phyloP scores from a whole-genome alignment of 805 yeast genomes.

The Yarrowia alimentaria region DNA sequence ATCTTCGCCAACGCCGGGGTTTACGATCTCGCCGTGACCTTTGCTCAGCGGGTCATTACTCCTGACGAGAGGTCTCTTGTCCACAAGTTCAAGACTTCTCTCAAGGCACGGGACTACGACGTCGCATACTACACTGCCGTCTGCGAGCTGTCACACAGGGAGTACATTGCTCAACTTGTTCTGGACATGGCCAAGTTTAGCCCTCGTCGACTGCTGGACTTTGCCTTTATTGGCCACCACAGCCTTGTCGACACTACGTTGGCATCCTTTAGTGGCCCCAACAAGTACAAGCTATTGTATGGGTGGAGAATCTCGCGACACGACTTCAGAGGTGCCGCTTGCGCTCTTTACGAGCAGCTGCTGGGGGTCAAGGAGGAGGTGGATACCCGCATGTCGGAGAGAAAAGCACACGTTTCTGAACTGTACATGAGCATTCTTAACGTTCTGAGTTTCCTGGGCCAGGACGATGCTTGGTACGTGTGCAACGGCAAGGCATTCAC shows the following conservation, averaged over 20 bases:
- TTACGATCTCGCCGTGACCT: conserved; percentile 4
- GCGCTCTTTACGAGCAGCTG: conserved; percentile 32
- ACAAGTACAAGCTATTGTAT: conserved; percentile 47
- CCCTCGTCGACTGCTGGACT: conserved; percentile 9
- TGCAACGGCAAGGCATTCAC: conserved; percentile 4
- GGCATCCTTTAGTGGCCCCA: conserved; percentile 4
- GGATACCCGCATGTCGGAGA: not conserved
- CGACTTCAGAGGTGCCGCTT: conserved; percentile 41
- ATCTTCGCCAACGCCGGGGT: not conserved
- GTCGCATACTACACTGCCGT: conserved; percentile 21
- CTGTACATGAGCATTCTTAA: conserved; percentile 15
- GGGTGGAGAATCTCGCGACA: conserved; percentile 50
- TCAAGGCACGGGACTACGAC: conserved; percentile 21
- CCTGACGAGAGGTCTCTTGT: not conserved
- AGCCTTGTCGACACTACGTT: conserved; percentile 15
- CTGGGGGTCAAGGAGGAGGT: not conserved
- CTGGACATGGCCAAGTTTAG: conserved; percentile 15
- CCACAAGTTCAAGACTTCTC: conserved; percentile 10
- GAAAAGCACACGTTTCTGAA: conserved; percentile 1
- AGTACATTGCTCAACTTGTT: conserved; percentile 1
- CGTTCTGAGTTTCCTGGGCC: conserved; percentile 5
- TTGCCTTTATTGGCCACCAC: conserved; percentile 9
- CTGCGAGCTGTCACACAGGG: conserved; percentile 8
- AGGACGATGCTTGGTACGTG: conserved; percentile 21
- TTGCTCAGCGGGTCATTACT: not conserved